A percentile compares a stretch with the other conserved stretches of the same genome.
Conservation (phyloP, 306 rosid species). For the Cicer judaicum region DNA sequence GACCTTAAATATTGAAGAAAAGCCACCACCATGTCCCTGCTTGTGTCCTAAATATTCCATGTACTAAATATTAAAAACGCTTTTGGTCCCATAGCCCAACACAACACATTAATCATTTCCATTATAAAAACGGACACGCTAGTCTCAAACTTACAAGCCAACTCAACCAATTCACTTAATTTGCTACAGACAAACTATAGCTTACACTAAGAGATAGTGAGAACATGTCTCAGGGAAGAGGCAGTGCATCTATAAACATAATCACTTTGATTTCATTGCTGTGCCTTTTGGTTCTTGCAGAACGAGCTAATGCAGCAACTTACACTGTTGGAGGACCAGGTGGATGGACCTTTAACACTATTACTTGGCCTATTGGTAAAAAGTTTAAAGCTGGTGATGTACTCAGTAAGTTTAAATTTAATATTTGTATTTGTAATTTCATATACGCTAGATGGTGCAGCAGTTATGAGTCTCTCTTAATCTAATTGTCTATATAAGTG, state of each 20-base stretch:
- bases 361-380: conserved; percentile 64
- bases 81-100: conserved; percentile 21
- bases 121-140: conserved; percentile 41
- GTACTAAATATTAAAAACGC: not conserved
- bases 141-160: conserved; percentile 27
- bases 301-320: conserved; percentile 50
- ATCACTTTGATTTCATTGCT: conserved; percentile 42
- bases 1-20: conserved; percentile 28
- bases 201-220: not conserved
- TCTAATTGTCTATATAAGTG: too few species aligned
- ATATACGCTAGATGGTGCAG: too few species aligned
- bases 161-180: not conserved
- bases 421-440: not conserved
- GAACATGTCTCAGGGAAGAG: conserved; percentile 66
- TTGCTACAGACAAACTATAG: not conserved
- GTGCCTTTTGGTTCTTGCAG: conserved; percentile 46
- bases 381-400: conserved; percentile 62
- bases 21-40: conserved; percentile 17
- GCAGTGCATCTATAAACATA: conserved; percentile 55
- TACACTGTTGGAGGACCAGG: conserved; percentile 60
- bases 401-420: conserved; percentile 50
- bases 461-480: too few species aligned
- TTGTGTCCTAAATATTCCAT: conserved; percentile 21
- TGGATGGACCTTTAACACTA: conserved; percentile 64
- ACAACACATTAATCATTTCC: not conserved